These are phyloP conservation scores for Haplosporangium sp. DNA, from an alignment of 371 early-diverging fungal genomes.

Conservation along the genomic window DNA sequence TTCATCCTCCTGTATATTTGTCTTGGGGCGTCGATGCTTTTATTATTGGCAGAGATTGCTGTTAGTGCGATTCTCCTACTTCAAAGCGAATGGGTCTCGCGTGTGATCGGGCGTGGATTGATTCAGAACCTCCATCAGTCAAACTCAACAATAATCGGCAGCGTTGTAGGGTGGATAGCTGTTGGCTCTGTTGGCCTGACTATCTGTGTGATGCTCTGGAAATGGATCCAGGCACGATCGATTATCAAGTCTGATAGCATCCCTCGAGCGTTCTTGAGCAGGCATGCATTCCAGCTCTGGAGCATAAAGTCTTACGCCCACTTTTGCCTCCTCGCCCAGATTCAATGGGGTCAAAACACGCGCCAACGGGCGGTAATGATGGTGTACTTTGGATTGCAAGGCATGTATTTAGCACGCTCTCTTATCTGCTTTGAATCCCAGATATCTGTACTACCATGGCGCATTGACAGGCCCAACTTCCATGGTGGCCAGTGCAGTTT, in stretches of 20 bases:
- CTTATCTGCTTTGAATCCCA: background rate
- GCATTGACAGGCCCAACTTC: too few species aligned
- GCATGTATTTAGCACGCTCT: slow-evolving; percentile 24
- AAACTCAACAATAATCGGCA: background rate
- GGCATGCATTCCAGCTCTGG: slow-evolving; percentile 37
- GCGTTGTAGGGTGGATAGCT: slow-evolving; percentile 28
- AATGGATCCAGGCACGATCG: slow-evolving; percentile 34
- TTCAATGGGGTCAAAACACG: slow-evolving; percentile 30
- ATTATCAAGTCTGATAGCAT: slow-evolving; percentile 45
- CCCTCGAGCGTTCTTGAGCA: slow-evolving; percentile 25
- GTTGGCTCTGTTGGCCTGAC: slow-evolving; percentile 29
- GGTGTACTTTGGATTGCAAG: slow-evolving; percentile 47
- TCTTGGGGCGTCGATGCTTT: slow-evolving; percentile 5
- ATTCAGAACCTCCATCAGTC: background rate
- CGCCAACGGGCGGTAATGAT: slow-evolving; percentile 31
- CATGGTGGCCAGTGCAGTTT: background rate
- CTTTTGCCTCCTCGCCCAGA: slow-evolving; percentile 34
- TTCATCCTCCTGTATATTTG: slow-evolving; percentile 18
- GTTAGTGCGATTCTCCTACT: slow-evolving; percentile 21
- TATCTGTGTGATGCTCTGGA: slow-evolving; percentile 29
- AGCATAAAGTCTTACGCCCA: slow-evolving; percentile 40
- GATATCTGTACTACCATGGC: background rate
- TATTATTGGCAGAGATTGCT: slow-evolving; percentile 29
- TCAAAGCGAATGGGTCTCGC: slow-evolving; percentile 21
- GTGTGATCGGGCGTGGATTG: slow-evolving; percentile 12